Percentiles rank a stretch among this genome's conserved stretches.
These are phyloP conservation scores for Roridomyces roridus DNA, from an alignment of 768 basidiomycete genomes.

Conservation along the genomic window DNA sequence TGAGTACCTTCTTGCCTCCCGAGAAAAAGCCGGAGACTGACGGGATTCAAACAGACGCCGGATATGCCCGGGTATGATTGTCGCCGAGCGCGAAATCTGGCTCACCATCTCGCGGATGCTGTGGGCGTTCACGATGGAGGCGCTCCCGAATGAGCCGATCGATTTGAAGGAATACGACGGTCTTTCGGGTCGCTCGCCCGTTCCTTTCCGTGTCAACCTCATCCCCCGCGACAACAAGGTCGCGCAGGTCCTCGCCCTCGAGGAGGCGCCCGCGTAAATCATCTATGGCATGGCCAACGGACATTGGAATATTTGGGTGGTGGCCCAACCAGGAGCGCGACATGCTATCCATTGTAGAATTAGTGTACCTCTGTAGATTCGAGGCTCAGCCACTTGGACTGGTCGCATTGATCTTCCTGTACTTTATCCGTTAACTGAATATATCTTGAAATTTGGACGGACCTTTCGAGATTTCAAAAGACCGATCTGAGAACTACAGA, in stretches of 20 bases:
- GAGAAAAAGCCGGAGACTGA: background rate
- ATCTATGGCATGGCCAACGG: no score
- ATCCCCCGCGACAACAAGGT: background rate
- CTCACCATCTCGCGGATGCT: constrained; percentile 52
- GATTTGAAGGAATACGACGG: constrained; percentile 55
- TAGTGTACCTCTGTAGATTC: no score
- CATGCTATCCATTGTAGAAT: no score
- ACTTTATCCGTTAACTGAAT: no score
- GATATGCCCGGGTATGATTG: constrained; percentile 51
- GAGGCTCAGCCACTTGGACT: no score
- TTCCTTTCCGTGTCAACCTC: constrained; percentile 41
- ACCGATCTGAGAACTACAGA: no score
- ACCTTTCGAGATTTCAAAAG: no score
- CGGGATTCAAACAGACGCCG: constrained; percentile 31
- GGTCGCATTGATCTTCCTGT: no score
- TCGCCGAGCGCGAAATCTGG: constrained; percentile 53
- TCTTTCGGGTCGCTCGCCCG: constrained; percentile 49
- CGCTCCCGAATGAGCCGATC: constrained; percentile 48
- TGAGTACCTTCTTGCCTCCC: constrained; percentile 25
- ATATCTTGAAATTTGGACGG: no score
- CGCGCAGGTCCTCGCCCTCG: background rate
- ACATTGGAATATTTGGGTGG: no score
- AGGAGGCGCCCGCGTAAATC: background rate
- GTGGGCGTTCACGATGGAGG: constrained; percentile 52
- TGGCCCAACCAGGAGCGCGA: no score